Evolutionary conservation across 306 rosid genomes (phyloP), one percentile per base, ranked within the genome.

Genomic region (Alnus rubra): DNA sequence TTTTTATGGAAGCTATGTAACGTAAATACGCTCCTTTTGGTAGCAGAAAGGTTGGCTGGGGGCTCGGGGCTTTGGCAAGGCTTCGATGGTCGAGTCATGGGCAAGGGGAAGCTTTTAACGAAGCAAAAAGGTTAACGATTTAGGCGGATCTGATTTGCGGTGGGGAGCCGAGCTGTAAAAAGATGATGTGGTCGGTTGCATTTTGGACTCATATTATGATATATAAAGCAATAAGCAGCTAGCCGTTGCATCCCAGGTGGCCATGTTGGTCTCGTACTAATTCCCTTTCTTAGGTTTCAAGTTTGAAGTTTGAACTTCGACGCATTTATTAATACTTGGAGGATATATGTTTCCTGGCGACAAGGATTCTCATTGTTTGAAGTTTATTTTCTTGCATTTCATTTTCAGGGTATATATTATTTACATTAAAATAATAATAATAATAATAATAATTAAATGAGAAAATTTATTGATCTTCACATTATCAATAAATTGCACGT

Each of bases 161-260:
- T 74, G 76, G 80, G 79, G 81, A 79, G 91, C 91, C 88, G 7
- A 86, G 86, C 87, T 91, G 90, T 84, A 83, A 86, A 82, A 83
- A 74, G 86, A 1, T 48, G 58, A 23, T 49, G 12, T 84, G 89
- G 92, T 89, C 87, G 93, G 97, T 88, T 56, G 80, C 51, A 79
- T 51, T 79, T 68, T 67, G 74, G 71, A 39, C 74, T 64, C 76
- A 60, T 48, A 59, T 28, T 23, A 9, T 23, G 10, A 19, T 65
- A 53, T 55, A 53, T 55, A 68, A 69, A 55, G 62, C 80, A 81
- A 74, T 52, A 53, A 30, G 84, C 73, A 58, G 73, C 84, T 91
- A 91, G 93, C 93, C 92, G 93, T 90, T 90, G 80, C 60, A 67
- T 7, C 73, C 42, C 73, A 4, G 18, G 42, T 74, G 74, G 70